Evolutionary conservation across 2,329 filamentous ascomycete genomes (phyloP), one percentile per base, ranked within the genome.

Genomic region (Fulvia fulva): DNA sequence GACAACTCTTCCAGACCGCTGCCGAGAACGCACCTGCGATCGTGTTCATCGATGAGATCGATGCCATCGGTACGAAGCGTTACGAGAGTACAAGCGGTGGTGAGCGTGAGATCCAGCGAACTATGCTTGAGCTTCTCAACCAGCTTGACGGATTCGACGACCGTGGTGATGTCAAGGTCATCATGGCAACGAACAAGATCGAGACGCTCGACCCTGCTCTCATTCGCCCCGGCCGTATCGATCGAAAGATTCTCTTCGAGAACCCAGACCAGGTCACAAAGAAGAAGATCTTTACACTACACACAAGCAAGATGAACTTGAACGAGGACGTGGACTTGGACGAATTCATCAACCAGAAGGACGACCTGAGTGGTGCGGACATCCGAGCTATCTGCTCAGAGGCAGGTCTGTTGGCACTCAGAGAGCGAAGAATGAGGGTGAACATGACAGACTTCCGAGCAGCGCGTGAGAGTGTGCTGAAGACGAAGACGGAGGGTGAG

Each of bases 141-240:
- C 94, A 99, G 79, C 87, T 99, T 8, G 94, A 99, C 74, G 94
- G 94, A 70, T 99, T 99, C 78, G 94, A 99, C 73, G 95, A 99
- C 76, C 90, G 94, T 61, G 95, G 94, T 67, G 94, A 99, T 73
- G 93, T 99, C 77, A 99, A 99, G 81, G 94, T 99, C 62, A 93
- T 99, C 75, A 97, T 99, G 92, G 95, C 94, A 12, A 99, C 94
- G 66, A 99, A 99, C 86, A 99, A 99, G 85, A 99, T 99, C 67
- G 95, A 99, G 67, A 96, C 91, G 3, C 83, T 99, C 26, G 95
- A 99, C 72, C 94, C 94, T 56, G 94, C 94, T 19, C 82, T 99
- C 67, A 99, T 99, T 72, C 88, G 94, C 66, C 94, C 94, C 46
- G 94, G 94, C 64, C 92, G 94, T 83, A 99, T 99, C 75, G 94